Percentiles rank a stretch among this genome's conserved stretches.
phyloP scores from a whole-genome alignment of 257 asterid genomes.

The Petrea volubilis region DNA sequence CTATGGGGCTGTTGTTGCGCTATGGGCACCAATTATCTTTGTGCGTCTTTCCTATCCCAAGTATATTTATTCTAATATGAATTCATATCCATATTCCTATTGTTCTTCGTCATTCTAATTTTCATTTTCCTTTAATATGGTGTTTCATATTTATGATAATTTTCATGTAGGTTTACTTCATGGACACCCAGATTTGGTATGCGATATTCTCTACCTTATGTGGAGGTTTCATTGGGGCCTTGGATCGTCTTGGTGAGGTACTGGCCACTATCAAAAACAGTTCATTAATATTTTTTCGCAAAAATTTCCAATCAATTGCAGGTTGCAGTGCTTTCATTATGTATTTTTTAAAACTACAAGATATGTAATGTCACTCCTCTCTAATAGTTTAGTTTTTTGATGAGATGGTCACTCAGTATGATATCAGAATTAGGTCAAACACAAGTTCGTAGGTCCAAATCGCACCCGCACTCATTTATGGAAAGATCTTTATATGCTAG shows the following conservation, averaged over 20 bases:
- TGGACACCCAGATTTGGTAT: conserved; percentile 84
- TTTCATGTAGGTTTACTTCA: conserved; percentile 73
- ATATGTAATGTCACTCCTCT: too few species aligned
- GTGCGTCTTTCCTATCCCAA: conserved; percentile 40
- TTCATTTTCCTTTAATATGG: conserved; percentile 1
- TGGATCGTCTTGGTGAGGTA: conserved; percentile 90
- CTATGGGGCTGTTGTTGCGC: conserved; percentile 62
- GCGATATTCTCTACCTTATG: conserved; percentile 70
- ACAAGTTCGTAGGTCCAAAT: too few species aligned
- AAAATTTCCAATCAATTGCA: background rate
- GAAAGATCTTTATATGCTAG: too few species aligned
- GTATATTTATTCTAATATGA: conserved; percentile 7
- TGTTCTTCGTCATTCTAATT: background rate
- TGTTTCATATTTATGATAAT: conserved; percentile 6
- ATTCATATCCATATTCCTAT: background rate
- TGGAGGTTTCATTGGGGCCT: conserved; percentile 86
- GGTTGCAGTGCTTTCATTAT: background rate
- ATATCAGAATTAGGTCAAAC: too few species aligned
- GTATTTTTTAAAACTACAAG: background rate
- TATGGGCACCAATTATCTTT: conserved; percentile 73
- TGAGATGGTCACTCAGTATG: too few species aligned
- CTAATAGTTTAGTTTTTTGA: too few species aligned
- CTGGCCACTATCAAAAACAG: conserved; percentile 1
- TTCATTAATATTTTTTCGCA: background rate
- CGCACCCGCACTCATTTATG: too few species aligned